These are phyloP conservation scores for Hypoxylon fuscum DNA, from an alignment of 495 filamentous ascomycete genomes.

Conservation along the genomic window DNA sequence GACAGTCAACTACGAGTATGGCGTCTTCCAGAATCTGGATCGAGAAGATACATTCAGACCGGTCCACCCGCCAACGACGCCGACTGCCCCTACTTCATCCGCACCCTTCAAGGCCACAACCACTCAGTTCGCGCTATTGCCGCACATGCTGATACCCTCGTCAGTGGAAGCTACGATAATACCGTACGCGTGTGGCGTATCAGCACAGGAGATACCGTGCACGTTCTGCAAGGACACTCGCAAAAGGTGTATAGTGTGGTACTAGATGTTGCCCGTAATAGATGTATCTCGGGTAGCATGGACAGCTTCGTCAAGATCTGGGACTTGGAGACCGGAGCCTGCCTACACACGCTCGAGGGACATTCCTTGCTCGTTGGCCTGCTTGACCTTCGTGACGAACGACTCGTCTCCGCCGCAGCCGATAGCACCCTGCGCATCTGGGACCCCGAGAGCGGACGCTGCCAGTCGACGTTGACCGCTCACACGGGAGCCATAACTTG, in stretches of 20 bases:
- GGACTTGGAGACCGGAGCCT: constrained; percentile 89
- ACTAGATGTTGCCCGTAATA: constrained; percentile 87
- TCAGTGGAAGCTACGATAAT: constrained; percentile 98
- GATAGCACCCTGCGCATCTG: constrained; percentile 96
- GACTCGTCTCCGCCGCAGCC: constrained; percentile 92
- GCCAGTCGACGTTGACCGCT: constrained; percentile 86
- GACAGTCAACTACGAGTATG: constrained; percentile 95
- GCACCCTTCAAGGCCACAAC: constrained; percentile 82
- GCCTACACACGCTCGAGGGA: constrained; percentile 90
- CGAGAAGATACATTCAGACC: constrained; percentile 77
- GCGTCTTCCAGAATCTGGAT: constrained; percentile 87
- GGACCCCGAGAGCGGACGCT: constrained; percentile 94
- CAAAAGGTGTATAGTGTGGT: constrained; percentile 99
- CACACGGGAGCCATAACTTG: constrained; percentile 98
- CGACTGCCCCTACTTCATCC: constrained; percentile 93
- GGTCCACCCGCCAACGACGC: constrained; percentile 78
- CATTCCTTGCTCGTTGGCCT: constrained; percentile 94
- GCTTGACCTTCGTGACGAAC: constrained; percentile 85
- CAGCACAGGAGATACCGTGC: constrained; percentile 89
- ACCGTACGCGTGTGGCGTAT: constrained; percentile 98
- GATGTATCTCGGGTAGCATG: constrained; percentile 98
- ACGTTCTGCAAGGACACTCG: constrained; percentile 86
- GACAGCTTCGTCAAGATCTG: constrained; percentile 98
- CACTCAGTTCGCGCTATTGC: constrained; percentile 99
- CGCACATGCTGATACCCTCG: constrained; percentile 93